Base-by-base conservation (phyloP, 257 asterid species). In the Rauvolfia tetraphylla region DNA sequence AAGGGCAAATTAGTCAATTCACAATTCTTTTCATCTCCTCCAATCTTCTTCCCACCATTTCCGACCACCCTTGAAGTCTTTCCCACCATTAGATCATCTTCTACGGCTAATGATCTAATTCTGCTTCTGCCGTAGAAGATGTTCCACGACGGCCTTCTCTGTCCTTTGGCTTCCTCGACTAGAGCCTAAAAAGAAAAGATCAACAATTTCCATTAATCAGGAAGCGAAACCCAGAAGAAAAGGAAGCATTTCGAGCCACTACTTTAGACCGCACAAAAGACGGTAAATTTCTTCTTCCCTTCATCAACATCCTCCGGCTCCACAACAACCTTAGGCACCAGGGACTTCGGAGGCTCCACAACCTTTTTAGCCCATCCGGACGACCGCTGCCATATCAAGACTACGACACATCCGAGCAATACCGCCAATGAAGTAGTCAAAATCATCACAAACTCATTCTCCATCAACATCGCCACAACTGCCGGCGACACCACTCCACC, bases 161-260 rank as follows among this genome's bases (percentile, higher is more conserved):
- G n/a, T n/a, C n/a, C 97, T 86, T 90, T 94, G 68, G 91, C 96
- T 87, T 94, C 98, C 86, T 94, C 98, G 33, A 90, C 97, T 48
- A 94, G 91, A 57, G 98, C 97, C 98, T 93, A 73, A 34, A 78
- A 76, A 78, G 29, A 78, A 76, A 78, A 76, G 75, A 78, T 59
- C 68, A 81, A 77, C 75, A 77, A 77, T 65, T 81, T 62, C 46
- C 73, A 34, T 38, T 41, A 56, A 44, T 59, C 67, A 67, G 15
- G 31, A 58, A 39, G 29, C 44, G 44, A 48, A 49, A 69, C 75
- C 73, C 48, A 33, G 53, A 63, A 48, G 15, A 53, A 72, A 44
- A 61, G 54, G 34, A 51, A 72, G 23, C 54, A 27, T 72, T 49
- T 29, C 74, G 20, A 62, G 23, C 0, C 49, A 51, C 20, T 10